phyloP scores from a whole-genome alignment of 2,329 filamentous ascomycete genomes.

The Talaromyces piceae region DNA sequence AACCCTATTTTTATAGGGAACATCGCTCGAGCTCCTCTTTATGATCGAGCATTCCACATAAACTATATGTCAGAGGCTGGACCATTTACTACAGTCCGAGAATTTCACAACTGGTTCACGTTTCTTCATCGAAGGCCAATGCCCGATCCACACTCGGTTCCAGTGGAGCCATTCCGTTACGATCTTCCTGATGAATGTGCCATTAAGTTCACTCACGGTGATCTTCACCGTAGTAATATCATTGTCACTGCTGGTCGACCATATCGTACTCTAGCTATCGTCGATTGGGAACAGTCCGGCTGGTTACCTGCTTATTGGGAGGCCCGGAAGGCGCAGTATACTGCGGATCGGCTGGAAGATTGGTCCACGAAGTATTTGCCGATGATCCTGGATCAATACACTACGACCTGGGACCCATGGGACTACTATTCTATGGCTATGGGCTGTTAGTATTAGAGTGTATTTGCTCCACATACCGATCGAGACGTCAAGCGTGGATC shows the following conservation, averaged over 20 bases:
- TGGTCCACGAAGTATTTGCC: constrained; percentile 21
- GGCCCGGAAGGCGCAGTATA: constrained; percentile 25
- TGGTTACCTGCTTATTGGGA: constrained; percentile 30
- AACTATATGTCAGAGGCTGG: constrained; percentile 11
- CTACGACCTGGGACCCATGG: constrained; percentile 23
- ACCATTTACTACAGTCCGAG: constrained; percentile 17
- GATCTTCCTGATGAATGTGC: constrained; percentile 20
- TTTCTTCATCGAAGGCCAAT: constrained; percentile 14
- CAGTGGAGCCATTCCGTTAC: constrained; percentile 15
- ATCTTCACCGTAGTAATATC: constrained; percentile 26
- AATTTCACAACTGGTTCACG: constrained; percentile 24
- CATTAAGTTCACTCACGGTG: constrained; percentile 29
- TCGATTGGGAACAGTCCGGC: constrained; percentile 26
- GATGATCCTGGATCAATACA: constrained; percentile 22
- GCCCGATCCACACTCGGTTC: constrained; percentile 9
- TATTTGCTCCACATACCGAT: too few relatives aligned
- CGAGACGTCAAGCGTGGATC: too few relatives aligned
- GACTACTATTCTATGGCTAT: constrained; percentile 21
- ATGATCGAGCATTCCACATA: constrained; percentile 7
- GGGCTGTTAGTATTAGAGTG: constrained; percentile 16
- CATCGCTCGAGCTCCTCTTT: constrained; percentile 2
- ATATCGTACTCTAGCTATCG: constrained; percentile 18
- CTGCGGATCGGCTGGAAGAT: constrained; percentile 19
- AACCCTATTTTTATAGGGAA: constrained; percentile 3
- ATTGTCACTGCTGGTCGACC: constrained; percentile 19